phyloP scores from a whole-genome alignment of 441 rosid genomes.

The Gossypium gossypioides region DNA sequence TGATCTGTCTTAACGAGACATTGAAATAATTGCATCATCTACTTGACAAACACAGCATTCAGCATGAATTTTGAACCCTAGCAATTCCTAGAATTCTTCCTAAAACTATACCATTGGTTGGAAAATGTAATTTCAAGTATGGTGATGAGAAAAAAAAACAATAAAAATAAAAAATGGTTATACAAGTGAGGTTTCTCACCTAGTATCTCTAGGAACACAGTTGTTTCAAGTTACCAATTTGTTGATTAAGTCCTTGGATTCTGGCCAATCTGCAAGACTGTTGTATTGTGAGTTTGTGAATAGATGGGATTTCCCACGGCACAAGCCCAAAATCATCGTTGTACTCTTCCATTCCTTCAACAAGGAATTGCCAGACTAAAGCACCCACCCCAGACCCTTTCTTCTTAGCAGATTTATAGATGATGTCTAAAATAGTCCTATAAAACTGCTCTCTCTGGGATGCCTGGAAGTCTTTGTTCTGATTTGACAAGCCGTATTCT shows the following conservation, averaged over 20 bases:
- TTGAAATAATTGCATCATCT: no score
- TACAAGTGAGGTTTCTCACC: no score
- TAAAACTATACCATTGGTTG: no score
- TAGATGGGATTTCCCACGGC: slow-evolving; percentile 61
- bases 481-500: slow-evolving; percentile 67
- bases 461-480: slow-evolving; percentile 55
- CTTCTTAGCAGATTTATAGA: slow-evolving; percentile 58
- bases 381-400: slow-evolving; percentile 69
- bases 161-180: no score
- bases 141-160: no score
- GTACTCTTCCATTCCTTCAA: slow-evolving; percentile 68
- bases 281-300: slow-evolving; percentile 38
- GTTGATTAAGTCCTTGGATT: slow-evolving; percentile 26
- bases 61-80: no score
- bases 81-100: no score
- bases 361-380: slow-evolving; percentile 65
- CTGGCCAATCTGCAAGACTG: slow-evolving; percentile 67
- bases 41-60: no score
- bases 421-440: slow-evolving; percentile 40
- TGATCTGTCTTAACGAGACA: no score
- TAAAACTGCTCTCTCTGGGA: slow-evolving; percentile 49
- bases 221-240: slow-evolving; percentile 30
- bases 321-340: slow-evolving; percentile 71
- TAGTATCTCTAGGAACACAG: slow-evolving; percentile 36
- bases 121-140: no score